Conservation (phyloP, 805 yeast species). For the Pichia nanzhaoensis region DNA sequence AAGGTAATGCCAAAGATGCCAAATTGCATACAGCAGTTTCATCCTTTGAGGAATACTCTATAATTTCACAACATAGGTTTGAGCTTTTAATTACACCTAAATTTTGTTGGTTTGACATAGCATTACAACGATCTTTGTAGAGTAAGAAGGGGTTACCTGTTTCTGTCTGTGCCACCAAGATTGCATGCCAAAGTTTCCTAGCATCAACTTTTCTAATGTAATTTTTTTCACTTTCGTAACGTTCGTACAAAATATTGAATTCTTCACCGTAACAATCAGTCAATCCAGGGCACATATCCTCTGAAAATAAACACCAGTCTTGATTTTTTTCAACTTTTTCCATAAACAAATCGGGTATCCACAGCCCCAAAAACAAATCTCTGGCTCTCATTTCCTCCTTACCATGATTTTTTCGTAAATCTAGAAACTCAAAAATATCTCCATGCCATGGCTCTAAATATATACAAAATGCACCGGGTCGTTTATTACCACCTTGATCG, state of each 20-base stretch:
- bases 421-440: slow-evolving; percentile 80
- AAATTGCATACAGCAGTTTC: slow-evolving; percentile 95
- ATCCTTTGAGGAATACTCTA: slow-evolving; percentile 85
- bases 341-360: slow-evolving; percentile 97
- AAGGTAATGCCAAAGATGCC: slow-evolving; percentile 85
- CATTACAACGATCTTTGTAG: slow-evolving; percentile 87
- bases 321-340: slow-evolving; percentile 69
- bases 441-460: slow-evolving; percentile 97
- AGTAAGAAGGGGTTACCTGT: slow-evolving; percentile 95
- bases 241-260: slow-evolving; percentile 62
- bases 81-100: slow-evolving; percentile 90
- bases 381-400: slow-evolving; percentile 91
- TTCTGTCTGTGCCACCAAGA: slow-evolving; percentile 87
- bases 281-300: slow-evolving; percentile 82
- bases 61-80: slow-evolving; percentile 89
- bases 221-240: slow-evolving; percentile 65
- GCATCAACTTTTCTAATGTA: slow-evolving; percentile 68
- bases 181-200: slow-evolving; percentile 85
- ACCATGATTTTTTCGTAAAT: slow-evolving; percentile 88
- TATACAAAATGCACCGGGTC: slow-evolving; percentile 96
- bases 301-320: slow-evolving; percentile 88
- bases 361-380: slow-evolving; percentile 85
- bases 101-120: slow-evolving; percentile 84
- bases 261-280: slow-evolving; percentile 79
- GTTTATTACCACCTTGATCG: slow-evolving; percentile 96